These are phyloP conservation scores for Trametes meyenii DNA, from an alignment of 768 basidiomycete species.

Conservation along the genomic window DNA sequence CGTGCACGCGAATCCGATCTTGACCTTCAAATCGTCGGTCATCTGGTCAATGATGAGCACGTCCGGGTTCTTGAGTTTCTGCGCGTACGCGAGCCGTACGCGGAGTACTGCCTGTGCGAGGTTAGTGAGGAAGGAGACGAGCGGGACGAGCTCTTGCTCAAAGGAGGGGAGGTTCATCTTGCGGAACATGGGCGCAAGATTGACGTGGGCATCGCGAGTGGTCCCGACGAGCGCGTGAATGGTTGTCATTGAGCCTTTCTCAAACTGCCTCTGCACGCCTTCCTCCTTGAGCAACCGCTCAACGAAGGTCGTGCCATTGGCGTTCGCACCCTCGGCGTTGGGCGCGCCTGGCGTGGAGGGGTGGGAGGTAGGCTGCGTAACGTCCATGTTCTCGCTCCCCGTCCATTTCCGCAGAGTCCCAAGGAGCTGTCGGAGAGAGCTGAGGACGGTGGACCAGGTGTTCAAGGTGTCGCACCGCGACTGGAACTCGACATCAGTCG, in stretches of 20 bases:
- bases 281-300: slow-evolving; percentile 96
- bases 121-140: slow-evolving; percentile 96
- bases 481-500: slow-evolving; percentile 67
- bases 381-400: slow-evolving; percentile 87
- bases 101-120: slow-evolving; percentile 91
- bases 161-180: slow-evolving; percentile 93
- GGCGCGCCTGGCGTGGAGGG: slow-evolving; percentile 42
- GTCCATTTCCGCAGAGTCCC: slow-evolving; percentile 88
- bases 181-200: slow-evolving; percentile 71
- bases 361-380: slow-evolving; percentile 76
- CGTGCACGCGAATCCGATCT: slow-evolving; percentile 90
- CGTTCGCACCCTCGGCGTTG: slow-evolving; percentile 41
- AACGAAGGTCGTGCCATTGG: slow-evolving; percentile 84
- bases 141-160: slow-evolving; percentile 82
- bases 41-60: slow-evolving; percentile 92
- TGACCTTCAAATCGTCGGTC: slow-evolving; percentile 88
- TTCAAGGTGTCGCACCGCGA: slow-evolving; percentile 87
- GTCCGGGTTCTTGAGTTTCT: slow-evolving; percentile 86
- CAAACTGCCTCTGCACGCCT: slow-evolving; percentile 92
- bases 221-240: slow-evolving; percentile 83
- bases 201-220: slow-evolving; percentile 86
- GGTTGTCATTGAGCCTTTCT: slow-evolving; percentile 86
- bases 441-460: slow-evolving; percentile 89
- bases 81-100: slow-evolving; percentile 86
- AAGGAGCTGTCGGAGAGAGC: slow-evolving; percentile 83